Base-by-base conservation (phyloP, 2,329 filamentous ascomycete genomes). In the Cadophora malorum region DNA sequence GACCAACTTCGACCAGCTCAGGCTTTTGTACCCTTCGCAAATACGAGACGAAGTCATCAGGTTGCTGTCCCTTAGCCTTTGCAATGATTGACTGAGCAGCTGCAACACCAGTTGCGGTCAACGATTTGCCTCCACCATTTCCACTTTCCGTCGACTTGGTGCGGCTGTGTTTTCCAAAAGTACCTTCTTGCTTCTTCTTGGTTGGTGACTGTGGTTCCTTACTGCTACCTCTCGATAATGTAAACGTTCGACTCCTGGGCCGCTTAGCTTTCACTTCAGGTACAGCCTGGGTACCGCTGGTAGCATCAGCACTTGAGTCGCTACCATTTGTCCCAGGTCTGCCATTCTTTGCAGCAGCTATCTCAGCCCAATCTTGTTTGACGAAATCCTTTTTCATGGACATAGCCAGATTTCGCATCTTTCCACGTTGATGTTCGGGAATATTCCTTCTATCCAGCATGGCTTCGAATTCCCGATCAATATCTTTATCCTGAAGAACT, bases 321-420 rank as follows among this genome's bases (percentile, higher is more conserved):
- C 74, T 76, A 71, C 72, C 67, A 80, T 78, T 78, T 76, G 80
- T 82, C 70, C 76, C 79, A 77, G 79, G 78, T 79, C 81, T 77
- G 77, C 75, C 64, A 78, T 80, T 68, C 77, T 80, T 80, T 73
- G 82, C 81, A 64, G 85, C 84, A 78, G 83, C 82, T 79, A 85
- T 89, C 78, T 91, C 91, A 7, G 87, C 88, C 84, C 92, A 93
- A 78, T 97, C 92, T 78, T 97, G 94, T 64, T 91, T 90, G 74
- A 98, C 94, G 75, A 99, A 96, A 77, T 98, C 94, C 77, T 94
- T 92, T 81, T 99, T 99, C 82, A 98, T 94, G 45, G 92, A 91
- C 72, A 93, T 86, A 70, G 92, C 93, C 69, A 99, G 83, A 66
- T 90, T 94, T 56, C 95, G 88, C 94, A 99, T 97, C 81, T 96